phyloP scores from a whole-genome alignment of 805 yeast genomes.

The Starmerella lactis-condensi region DNA sequence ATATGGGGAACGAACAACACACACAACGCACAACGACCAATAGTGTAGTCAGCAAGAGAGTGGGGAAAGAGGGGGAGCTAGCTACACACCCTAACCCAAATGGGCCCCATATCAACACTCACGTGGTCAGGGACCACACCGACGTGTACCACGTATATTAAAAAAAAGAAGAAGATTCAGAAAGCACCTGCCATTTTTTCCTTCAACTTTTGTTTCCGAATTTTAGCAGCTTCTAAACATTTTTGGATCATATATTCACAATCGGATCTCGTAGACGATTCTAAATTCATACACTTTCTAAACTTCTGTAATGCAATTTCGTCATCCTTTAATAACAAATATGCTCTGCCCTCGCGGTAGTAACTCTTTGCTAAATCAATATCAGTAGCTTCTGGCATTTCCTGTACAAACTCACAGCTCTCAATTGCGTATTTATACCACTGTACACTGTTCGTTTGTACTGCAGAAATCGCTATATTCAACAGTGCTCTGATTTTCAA shows the following conservation, averaged over 20 bases:
- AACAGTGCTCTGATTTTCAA: slow-evolving; percentile 46
- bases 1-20: too few relatives aligned
- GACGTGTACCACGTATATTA: too few relatives aligned
- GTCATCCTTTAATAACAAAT: slow-evolving; percentile 42
- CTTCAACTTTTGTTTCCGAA: background rate
- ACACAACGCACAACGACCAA: too few relatives aligned
- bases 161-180: too few relatives aligned
- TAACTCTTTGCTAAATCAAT: slow-evolving; percentile 64
- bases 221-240: slow-evolving; percentile 2
- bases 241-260: slow-evolving; percentile 7
- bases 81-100: too few relatives aligned
- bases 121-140: too few relatives aligned
- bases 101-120: too few relatives aligned
- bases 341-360: slow-evolving; percentile 66
- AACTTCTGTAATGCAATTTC: slow-evolving; percentile 49
- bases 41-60: too few relatives aligned
- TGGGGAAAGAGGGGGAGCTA: too few relatives aligned
- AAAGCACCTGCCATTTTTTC: slow-evolving; percentile 2
- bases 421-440: slow-evolving; percentile 36
- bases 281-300: slow-evolving; percentile 32
- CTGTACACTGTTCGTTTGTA: slow-evolving; percentile 32
- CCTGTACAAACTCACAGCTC: slow-evolving; percentile 49
- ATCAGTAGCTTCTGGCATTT: slow-evolving; percentile 31
- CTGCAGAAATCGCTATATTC: slow-evolving; percentile 56
- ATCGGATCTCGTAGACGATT: slow-evolving; percentile 8